phyloP scores from a whole-genome alignment of 805 yeast genomes.

The Suhomyces kilbournensis region DNA sequence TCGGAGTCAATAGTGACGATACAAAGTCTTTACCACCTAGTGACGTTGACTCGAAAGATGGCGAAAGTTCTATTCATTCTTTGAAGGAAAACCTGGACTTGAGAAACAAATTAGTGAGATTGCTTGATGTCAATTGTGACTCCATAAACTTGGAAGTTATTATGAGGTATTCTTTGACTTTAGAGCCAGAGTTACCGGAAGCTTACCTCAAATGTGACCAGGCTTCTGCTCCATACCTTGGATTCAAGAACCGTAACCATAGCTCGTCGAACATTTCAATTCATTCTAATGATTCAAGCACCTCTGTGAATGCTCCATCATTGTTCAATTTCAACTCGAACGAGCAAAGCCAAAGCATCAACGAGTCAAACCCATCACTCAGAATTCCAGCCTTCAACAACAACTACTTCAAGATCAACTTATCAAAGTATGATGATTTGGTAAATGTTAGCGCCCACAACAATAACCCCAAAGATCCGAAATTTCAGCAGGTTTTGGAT shows the following conservation, averaged over 20 bases:
- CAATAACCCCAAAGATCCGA: conserved; percentile 3
- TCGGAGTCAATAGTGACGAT: conserved; percentile 37
- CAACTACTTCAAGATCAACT: conserved; percentile 30
- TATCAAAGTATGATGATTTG: conserved; percentile 35
- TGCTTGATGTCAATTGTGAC: conserved; percentile 42
- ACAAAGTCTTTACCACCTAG: conserved; percentile 19
- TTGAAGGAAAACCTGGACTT: conserved; percentile 5
- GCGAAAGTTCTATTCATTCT: neutral
- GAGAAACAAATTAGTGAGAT: conserved; percentile 39
- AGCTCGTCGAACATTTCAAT: conserved; percentile 21
- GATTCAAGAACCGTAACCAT: conserved; percentile 10
- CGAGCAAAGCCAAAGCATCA: conserved; percentile 5
- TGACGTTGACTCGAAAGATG: conserved; percentile 6
- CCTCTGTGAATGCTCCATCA: conserved; percentile 9
- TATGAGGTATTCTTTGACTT: conserved; percentile 60
- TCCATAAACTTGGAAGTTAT: conserved; percentile 50
- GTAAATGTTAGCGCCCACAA: conserved; percentile 1
- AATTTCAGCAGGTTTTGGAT: conserved; percentile 12
- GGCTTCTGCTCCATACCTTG: conserved; percentile 3
- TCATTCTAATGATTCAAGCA: conserved; percentile 22
- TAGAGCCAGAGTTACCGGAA: conserved; percentile 59
- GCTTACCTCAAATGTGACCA: conserved; percentile 22
- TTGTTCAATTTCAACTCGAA: neutral
- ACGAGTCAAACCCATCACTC: conserved; percentile 13
- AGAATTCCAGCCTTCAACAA: conserved; percentile 37